Evolutionary conservation across 164 flowering plant species (phyloP), one percentile per base, ranked within the genome.

Genomic region (Taxillus chinensis): DNA sequence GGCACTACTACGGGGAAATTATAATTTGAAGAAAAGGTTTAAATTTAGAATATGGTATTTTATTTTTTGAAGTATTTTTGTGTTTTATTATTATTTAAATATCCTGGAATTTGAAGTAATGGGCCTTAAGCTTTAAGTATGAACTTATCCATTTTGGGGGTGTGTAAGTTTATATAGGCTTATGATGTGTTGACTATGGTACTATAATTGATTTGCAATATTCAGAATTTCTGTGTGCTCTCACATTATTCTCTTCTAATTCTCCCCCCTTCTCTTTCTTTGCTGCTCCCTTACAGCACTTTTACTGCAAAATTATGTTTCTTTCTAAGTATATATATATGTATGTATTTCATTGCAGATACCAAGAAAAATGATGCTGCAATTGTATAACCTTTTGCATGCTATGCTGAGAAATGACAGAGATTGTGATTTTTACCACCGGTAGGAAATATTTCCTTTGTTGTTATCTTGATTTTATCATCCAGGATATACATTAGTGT

Each of bases 361-460:
- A 11, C 99, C 99, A n/a, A 80, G 97, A 73, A 93, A 93, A 75
- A 89, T 93, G 99, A 69, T 90, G 81, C 82, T 93, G 74, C 99
- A 93, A 78, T 72, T 79, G 62, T 93, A 93, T 73, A 90, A 93
- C 70, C 90, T 93, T 64, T 64, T 93, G 79, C 92, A 93, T 77
- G 70, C 86, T 41, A 73, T 87, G 75, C 63, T 85, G 67, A 81
- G 80, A 70, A 79, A 74, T 74, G 99, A 91, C 45, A 83, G 91
- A 56, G 99, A 93, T 71, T 93, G 90, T 82, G 97, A 89, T 70
- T 89, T 83, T 73, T 93, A 93, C 73, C 92, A 93, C 69, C 77
- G 98, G 97, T 90, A 79, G 51, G 39, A 3, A 41, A n/a, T 48
- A 55, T 55, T 17, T 55, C 8, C 13, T 53, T 53, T 7, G 13